Percentiles rank a stretch among this genome's conserved stretches.
Evolutionary conservation across 305 asterid genomes (phyloP).

Genomic region (Salvia sclarea): DNA sequence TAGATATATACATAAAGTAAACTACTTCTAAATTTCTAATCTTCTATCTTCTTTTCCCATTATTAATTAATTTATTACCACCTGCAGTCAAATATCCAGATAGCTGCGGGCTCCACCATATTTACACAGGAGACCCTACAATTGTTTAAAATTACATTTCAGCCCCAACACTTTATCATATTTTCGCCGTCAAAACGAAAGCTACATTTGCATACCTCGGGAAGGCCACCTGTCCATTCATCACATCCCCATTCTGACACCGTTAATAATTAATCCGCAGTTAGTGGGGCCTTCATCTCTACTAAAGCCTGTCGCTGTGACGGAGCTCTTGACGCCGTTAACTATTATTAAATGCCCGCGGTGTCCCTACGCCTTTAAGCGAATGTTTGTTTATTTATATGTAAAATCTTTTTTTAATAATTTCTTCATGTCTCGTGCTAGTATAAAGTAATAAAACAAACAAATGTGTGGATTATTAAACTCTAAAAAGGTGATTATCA

Average conservation of each 20-base stretch:
- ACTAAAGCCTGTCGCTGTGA: slow-evolving; percentile 28
- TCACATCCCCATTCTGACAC: slow-evolving; percentile 36
- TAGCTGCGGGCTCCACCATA: not conserved
- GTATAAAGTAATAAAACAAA: not conserved
- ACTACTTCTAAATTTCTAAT: too few species aligned
- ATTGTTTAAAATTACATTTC: slow-evolving; percentile 18
- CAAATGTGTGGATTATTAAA: not conserved
- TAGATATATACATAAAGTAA: too few species aligned
- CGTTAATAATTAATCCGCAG: slow-evolving; percentile 24
- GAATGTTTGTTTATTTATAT: not conserved
- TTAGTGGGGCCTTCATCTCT: slow-evolving; percentile 19
- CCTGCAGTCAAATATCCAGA: slow-evolving; percentile 6
- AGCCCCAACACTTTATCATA: slow-evolving; percentile 20
- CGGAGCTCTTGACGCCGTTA: slow-evolving; percentile 40
- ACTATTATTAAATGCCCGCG: not conserved
- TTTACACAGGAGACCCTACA: slow-evolving; percentile 15
- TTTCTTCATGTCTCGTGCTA: not conserved
- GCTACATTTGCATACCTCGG: slow-evolving; percentile 36
- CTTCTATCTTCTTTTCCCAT: not conserved
- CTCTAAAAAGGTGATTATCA: not conserved
- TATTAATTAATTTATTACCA: not conserved
- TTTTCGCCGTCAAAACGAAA: slow-evolving; percentile 29
- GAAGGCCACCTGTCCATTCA: slow-evolving; percentile 44
- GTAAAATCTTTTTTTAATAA: not conserved
- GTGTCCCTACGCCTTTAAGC: slow-evolving; percentile 16